These are phyloP conservation scores for Physcomitrellopsis africana DNA, from an alignment of 225 moss, liverwort and hornwort genomes.

Conservation along the genomic window DNA sequence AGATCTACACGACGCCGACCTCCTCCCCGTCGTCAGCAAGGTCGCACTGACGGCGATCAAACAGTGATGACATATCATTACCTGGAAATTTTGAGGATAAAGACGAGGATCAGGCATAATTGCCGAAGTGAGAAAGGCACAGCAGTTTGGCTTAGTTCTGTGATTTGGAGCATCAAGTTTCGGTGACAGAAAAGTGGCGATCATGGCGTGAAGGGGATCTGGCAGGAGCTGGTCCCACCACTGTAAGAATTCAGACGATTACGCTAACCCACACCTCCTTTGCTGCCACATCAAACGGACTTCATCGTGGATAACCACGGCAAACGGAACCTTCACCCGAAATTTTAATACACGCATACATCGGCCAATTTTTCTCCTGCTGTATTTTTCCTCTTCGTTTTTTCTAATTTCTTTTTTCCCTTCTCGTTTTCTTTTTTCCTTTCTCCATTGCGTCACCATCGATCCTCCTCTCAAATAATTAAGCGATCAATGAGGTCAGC, in stretches of 20 bases:
- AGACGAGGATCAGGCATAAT: background rate
- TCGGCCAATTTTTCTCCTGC: background rate
- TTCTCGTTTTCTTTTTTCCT: no score
- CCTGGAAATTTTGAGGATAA: slow-evolving; percentile 3
- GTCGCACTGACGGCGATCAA: background rate
- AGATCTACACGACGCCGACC: background rate
- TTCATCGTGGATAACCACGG: slow-evolving; percentile 35
- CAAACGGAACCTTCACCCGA: background rate
- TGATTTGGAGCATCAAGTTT: background rate
- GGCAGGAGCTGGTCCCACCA: slow-evolving; percentile 23
- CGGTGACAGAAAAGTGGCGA: slow-evolving; percentile 23
- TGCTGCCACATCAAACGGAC: slow-evolving; percentile 26
- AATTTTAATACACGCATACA: slow-evolving; percentile 23
- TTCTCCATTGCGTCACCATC: no score
- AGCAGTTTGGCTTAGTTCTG: background rate
- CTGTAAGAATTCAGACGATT: background rate
- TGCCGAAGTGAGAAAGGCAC: slow-evolving; percentile 17
- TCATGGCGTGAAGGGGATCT: background rate
- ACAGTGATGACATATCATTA: background rate
- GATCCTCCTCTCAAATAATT: no score
- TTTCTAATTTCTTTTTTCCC: no score
- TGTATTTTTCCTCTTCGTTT: background rate
- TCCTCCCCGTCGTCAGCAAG: background rate
- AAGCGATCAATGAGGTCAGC: no score
- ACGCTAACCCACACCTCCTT: slow-evolving; percentile 16